A percentile compares a stretch with the other conserved stretches of the same genome.
These are phyloP conservation scores for Lactarius indigo DNA, from an alignment of 768 basidiomycete species.

Conservation along the genomic window DNA sequence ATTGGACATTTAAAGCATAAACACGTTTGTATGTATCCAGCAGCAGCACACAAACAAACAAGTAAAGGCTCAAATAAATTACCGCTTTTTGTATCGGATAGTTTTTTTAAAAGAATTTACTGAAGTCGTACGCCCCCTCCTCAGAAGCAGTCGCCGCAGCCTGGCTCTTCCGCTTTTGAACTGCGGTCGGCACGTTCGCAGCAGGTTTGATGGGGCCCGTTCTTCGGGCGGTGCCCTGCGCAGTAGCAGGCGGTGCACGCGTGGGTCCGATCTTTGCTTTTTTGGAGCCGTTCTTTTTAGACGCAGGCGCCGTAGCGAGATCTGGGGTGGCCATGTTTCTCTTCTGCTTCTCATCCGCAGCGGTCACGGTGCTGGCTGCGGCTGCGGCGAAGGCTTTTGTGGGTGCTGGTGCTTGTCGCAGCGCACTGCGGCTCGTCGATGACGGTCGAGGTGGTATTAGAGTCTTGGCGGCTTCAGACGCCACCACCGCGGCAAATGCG, in stretches of 20 bases:
- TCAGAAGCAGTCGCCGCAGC: constrained; percentile 16
- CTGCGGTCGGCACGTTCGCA: constrained; percentile 36
- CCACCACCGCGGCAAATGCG: constrained; percentile 25
- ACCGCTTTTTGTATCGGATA: not conserved
- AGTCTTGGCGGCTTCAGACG: not conserved
- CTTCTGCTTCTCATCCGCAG: not conserved
- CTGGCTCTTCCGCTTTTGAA: constrained; percentile 29
- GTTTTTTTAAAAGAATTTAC: constrained; percentile 45
- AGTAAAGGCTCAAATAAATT: not conserved
- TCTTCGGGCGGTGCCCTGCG: not conserved
- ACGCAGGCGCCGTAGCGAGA: not conserved
- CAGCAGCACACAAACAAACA: not conserved
- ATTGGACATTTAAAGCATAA: not conserved
- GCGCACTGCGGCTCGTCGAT: not conserved
- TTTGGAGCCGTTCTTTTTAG: not conserved
- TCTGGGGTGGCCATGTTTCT: not conserved
- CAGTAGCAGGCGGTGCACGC: not conserved
- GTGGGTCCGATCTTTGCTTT: not conserved
- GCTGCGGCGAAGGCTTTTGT: not conserved
- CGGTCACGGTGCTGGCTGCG: not conserved
- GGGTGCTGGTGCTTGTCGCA: too few relatives aligned
- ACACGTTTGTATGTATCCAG: not conserved
- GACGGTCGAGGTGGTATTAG: constrained; percentile 1
- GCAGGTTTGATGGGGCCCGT: constrained; percentile 31
- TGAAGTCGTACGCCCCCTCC: constrained; percentile 55